These are phyloP conservation scores for Euphorbia celastroides DNA, from an alignment of 441 rosid genomes.

Conservation along the genomic window DNA sequence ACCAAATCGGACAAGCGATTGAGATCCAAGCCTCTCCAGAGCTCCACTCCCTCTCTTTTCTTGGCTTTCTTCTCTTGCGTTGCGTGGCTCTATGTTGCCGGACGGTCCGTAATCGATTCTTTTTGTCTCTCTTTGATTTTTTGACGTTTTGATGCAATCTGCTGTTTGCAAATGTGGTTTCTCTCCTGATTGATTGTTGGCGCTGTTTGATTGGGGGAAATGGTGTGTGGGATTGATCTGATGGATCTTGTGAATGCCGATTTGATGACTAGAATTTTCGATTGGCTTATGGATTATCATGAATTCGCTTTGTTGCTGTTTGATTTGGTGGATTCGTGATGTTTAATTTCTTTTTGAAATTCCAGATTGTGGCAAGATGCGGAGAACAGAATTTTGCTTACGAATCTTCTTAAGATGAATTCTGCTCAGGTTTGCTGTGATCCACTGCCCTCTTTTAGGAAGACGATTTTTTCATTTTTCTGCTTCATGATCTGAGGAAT, in stretches of 20 bases:
- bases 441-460: constrained; percentile 5
- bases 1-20: constrained; percentile 67
- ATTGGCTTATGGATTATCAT: background rate
- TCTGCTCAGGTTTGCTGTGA: constrained; percentile 51
- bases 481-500: background rate
- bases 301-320: background rate
- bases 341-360: background rate
- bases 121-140: constrained; percentile 1
- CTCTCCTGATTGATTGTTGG: background rate
- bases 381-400: constrained; percentile 65
- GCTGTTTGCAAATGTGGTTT: background rate
- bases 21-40: constrained; percentile 71
- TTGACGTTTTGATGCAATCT: background rate
- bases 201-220: background rate
- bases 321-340: constrained; percentile 12
- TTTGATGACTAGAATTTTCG: background rate
- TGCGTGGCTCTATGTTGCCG: constrained; percentile 99
- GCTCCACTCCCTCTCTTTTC: constrained; percentile 70
- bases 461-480: background rate
- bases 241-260: constrained; percentile 7
- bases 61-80: constrained; percentile 91
- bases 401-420: constrained; percentile 64
- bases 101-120: constrained; percentile 82
- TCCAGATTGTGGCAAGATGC: constrained; percentile 87
- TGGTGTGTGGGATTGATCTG: background rate